Evolutionary conservation across 768 basidiomycete species (phyloP), one percentile per base, ranked within the genome.

Genomic region (Termitomyces sp.): DNA sequence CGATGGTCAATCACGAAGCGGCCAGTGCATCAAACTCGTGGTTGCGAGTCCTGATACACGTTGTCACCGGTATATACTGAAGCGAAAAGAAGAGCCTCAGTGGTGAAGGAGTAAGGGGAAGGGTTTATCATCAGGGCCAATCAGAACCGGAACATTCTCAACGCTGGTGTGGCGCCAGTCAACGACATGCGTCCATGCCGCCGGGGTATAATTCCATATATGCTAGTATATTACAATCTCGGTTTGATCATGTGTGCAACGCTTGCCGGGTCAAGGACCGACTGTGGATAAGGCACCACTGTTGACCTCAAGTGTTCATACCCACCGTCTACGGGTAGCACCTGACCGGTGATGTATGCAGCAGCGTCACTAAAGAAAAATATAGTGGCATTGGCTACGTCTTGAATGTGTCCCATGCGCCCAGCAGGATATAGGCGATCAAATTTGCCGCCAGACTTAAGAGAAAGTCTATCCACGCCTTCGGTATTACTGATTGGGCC

Each of bases 341-440:
- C 71, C 62, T 88, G 86, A 3, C 91, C 91, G 1, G 87, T 87
- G 56, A 94, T 81, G 68, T 80, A 91, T 6, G 81, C 72, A 12
- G 89, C 90, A 3, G 88, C 90, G 49, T 83, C 81, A 63, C 90
- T 92, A 73, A 94, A 91, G 41, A 95, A 75, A 71, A 91, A 95
- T 3, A 91, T 73, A 0, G 89, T 75, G 21, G 84, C 80, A 64
- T 87, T 87, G 5, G 81, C 89, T 55, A 89, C 72, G 61, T 94
- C 91, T 37, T 77, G 69, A 54, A 84, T 64, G 46, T 79, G 68
- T 30, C 87, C 88, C 39, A 73, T 49, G 23, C 88, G 84, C 28
- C 85, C 86, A 48, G 71, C 55, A 46, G 73, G 70, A 53, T 64
- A 60, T 42, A 54, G 45, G 39, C 35, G 52, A 28, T 55, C 60